phyloP scores from a whole-genome alignment of 2,329 filamentous ascomycete species.

The Cephalotrichum gorgonifer region DNA sequence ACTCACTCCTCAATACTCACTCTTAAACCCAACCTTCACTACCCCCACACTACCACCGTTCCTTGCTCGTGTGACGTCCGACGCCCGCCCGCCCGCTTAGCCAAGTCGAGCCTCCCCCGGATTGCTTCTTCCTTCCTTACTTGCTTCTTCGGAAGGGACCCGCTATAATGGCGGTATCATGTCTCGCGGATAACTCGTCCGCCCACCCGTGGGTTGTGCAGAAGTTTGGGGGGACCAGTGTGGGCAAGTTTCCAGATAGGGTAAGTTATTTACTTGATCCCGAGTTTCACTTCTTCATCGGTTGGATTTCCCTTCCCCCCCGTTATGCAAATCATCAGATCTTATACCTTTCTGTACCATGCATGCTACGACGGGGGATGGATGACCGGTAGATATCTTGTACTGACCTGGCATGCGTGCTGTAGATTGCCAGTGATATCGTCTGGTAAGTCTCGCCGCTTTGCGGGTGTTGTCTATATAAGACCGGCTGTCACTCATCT shows the following conservation, averaged over 20 bases:
- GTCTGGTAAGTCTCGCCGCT: constrained; percentile 22
- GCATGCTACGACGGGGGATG: too few species aligned
- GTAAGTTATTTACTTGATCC: constrained; percentile 26
- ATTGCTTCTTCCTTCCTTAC: too few species aligned
- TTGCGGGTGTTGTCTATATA: neutral
- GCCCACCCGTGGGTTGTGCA: constrained; percentile 67
- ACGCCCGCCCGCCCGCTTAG: neutral
- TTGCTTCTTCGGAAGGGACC: neutral
- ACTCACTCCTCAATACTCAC: too few species aligned
- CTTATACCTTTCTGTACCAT: neutral
- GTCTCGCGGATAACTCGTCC: neutral
- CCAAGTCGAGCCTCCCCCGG: neutral
- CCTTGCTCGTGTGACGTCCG: too few species aligned
- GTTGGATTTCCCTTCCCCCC: neutral
- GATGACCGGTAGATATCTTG: neutral
- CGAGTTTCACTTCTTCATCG: neutral
- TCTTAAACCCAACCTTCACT: too few species aligned
- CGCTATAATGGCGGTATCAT: neutral
- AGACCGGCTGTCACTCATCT: neutral
- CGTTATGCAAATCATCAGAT: neutral
- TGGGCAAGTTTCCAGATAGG: constrained; percentile 82
- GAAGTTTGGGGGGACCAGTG: constrained; percentile 91
- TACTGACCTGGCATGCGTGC: neutral
- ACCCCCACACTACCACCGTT: too few species aligned
- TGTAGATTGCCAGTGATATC: constrained; percentile 31